Percentiles rank a stretch among this genome's conserved stretches.
Evolutionary conservation across 495 filamentous ascomycete species (phyloP).

Genomic region (Apodospora peruviana): DNA sequence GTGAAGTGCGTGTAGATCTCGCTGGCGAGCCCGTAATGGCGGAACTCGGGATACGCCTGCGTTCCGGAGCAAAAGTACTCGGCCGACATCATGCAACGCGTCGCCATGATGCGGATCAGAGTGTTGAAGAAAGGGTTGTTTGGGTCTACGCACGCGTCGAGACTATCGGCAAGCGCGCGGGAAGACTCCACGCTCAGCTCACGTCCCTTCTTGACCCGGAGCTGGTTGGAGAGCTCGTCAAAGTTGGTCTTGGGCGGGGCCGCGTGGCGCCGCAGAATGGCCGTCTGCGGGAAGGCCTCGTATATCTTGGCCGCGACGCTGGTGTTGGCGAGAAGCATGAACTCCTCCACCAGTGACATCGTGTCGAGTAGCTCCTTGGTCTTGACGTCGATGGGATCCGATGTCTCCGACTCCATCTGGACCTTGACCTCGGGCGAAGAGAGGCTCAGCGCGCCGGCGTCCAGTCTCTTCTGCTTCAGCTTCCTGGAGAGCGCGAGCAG

Average conservation of each 20-base stretch:
- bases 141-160: constrained; percentile 76
- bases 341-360: constrained; percentile 96
- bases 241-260: constrained; percentile 94
- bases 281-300: constrained; percentile 87
- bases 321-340: constrained; percentile 98
- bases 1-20: constrained; percentile 99
- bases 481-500: constrained; percentile 87
- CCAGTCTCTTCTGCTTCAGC: constrained; percentile 91
- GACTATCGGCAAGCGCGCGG: constrained; percentile 80
- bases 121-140: constrained; percentile 98
- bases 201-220: constrained; percentile 76
- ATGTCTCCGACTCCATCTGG: constrained; percentile 88
- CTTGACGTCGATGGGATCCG: constrained; percentile 92
- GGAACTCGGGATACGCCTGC: constrained; percentile 86
- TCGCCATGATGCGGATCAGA: constrained; percentile 91
- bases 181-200: constrained; percentile 78
- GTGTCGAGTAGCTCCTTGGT: constrained; percentile 91
- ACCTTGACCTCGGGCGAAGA: constrained; percentile 94
- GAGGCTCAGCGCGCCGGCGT: constrained; percentile 89
- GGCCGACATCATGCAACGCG: constrained; percentile 97
- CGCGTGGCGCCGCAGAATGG: constrained; percentile 84
- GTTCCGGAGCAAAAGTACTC: constrained; percentile 96
- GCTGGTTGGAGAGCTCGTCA: constrained; percentile 83
- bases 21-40: constrained; percentile 90
- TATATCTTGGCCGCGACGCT: constrained; percentile 84